Conservation (phyloP, 2,329 filamentous ascomycete genomes). For the Colletotrichum tabaci region DNA sequence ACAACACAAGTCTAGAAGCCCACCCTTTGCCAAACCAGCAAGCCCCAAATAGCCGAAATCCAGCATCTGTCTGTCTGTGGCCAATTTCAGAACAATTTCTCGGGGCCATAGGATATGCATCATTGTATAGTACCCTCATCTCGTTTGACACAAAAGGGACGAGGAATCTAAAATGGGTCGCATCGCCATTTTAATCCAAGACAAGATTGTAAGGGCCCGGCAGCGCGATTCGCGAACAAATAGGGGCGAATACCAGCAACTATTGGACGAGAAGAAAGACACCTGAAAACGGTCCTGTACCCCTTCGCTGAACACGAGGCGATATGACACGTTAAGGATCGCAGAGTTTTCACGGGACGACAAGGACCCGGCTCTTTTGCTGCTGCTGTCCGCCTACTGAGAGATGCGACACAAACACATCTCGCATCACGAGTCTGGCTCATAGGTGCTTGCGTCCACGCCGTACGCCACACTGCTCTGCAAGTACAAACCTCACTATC, state of each 20-base stretch:
- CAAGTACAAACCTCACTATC: not conserved
- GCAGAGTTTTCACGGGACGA: not conserved
- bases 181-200: conserved; percentile 24
- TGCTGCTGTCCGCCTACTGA: conserved; percentile 1
- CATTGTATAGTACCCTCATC: conserved; percentile 24
- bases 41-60: not conserved
- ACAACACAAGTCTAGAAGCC: not conserved
- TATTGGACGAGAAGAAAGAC: not conserved
- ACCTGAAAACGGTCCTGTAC: not conserved
- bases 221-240: not conserved
- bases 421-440: conserved; percentile 3
- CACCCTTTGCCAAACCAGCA: not conserved
- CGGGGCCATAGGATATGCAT: conserved; percentile 11
- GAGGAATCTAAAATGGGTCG: conserved; percentile 26
- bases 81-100: conserved; percentile 23
- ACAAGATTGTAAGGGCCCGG: conserved; percentile 14
- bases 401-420: conserved; percentile 3
- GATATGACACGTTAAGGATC: conserved; percentile 15
- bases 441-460: not conserved
- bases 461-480: conserved; percentile 4
- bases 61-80: not conserved
- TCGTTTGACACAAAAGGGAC: conserved; percentile 33
- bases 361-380: not conserved
- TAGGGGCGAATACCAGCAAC: conserved; percentile 4
- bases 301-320: conserved; percentile 22